Evolutionary conservation across 768 basidiomycete genomes (phyloP).

Genomic region (Russula sp.): DNA sequence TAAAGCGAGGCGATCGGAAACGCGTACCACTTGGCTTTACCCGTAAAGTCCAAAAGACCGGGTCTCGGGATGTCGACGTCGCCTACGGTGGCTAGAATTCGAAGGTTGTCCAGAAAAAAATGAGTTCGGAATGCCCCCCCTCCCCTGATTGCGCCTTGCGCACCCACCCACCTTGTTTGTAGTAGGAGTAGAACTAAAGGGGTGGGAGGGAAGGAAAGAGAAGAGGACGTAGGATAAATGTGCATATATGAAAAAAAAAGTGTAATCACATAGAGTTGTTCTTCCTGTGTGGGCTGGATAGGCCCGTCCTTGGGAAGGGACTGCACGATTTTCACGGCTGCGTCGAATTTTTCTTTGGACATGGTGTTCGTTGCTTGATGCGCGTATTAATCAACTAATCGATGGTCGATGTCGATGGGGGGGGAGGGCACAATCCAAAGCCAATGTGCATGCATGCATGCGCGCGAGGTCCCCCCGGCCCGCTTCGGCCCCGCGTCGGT

Average conservation of each 20-base stretch:
- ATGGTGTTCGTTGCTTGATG: conserved; percentile 33
- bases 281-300: conserved; percentile 62
- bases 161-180: conserved; percentile 71
- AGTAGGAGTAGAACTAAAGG: conserved; percentile 83
- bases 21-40: conserved; percentile 83
- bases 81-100: conserved; percentile 55
- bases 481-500: background rate
- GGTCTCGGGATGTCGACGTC: conserved; percentile 59
- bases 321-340: conserved; percentile 61
- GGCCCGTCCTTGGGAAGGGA: conserved; percentile 73
- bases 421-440: background rate
- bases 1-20: conserved; percentile 2
- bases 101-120: background rate
- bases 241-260: conserved; percentile 4
- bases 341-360: conserved; percentile 67
- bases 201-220: background rate
- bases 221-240: background rate
- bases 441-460: too few relatives aligned
- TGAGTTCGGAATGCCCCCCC: conserved; percentile 19
- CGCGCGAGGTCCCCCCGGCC: background rate
- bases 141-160: background rate
- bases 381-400: background rate
- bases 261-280: conserved; percentile 69
- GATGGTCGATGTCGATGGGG: conserved; percentile 3
- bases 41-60: conserved; percentile 77